Percentiles rank a stretch among this genome's conserved stretches.
Evolutionary conservation across 495 filamentous ascomycete genomes (phyloP).

Genomic region (Lophiotrema nucula): DNA sequence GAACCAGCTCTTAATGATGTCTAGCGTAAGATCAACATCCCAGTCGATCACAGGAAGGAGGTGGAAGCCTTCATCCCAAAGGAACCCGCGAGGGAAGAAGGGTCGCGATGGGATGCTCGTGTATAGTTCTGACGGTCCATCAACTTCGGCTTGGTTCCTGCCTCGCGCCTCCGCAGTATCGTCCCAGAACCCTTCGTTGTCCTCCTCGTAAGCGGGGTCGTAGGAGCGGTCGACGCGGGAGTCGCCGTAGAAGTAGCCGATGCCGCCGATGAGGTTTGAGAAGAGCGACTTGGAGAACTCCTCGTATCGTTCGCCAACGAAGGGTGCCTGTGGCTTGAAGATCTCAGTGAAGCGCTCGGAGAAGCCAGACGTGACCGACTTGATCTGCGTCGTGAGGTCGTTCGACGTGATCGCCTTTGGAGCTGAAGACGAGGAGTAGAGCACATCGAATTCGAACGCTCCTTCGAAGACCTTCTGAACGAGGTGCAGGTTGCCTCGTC

Average conservation of each 20-base stretch:
- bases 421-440: constrained; percentile 81
- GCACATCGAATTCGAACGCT: constrained; percentile 86
- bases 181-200: constrained; percentile 96
- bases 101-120: constrained; percentile 90
- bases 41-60: constrained; percentile 88
- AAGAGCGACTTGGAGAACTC: constrained; percentile 86
- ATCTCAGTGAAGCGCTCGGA: constrained; percentile 69
- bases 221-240: constrained; percentile 86
- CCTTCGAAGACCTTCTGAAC: constrained; percentile 93
- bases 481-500: constrained; percentile 77
- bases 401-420: constrained; percentile 60
- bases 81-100: constrained; percentile 94
- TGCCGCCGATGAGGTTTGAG: constrained; percentile 89
- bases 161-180: constrained; percentile 75
- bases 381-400: constrained; percentile 67
- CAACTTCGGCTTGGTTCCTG: constrained; percentile 61
- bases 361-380: constrained; percentile 64
- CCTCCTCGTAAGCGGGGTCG: constrained; percentile 88
- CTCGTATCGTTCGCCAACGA: constrained; percentile 67
- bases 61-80: constrained; percentile 99
- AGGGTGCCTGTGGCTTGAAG: constrained; percentile 74
- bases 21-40: constrained; percentile 84
- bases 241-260: constrained; percentile 92
- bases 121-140: constrained; percentile 86
- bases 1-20: constrained; percentile 95